Percentiles rank a stretch among this genome's conserved stretches.
phyloP scores from a whole-genome alignment of 805 yeast species.

The Saccharomycopsis selenospora region DNA sequence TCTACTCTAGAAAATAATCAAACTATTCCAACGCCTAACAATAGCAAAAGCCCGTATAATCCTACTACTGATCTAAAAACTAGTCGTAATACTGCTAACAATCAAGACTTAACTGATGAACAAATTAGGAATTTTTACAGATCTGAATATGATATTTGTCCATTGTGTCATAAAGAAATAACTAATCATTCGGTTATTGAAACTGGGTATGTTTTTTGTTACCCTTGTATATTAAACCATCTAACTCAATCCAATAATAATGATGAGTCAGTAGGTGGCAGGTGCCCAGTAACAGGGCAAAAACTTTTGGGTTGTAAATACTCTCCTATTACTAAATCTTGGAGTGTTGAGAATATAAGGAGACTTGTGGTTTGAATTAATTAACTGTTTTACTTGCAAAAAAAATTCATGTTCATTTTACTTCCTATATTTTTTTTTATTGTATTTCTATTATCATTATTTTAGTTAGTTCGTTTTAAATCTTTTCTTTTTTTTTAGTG shows the following conservation, averaged over 20 bases:
- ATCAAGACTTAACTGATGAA: not conserved
- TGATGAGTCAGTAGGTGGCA: constrained; percentile 45
- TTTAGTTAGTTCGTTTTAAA: too few relatives aligned
- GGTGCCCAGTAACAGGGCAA: constrained; percentile 80
- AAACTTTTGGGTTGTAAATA: constrained; percentile 64
- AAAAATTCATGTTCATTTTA: too few relatives aligned
- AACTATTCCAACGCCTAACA: constrained; percentile 12
- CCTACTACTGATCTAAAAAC: not conserved
- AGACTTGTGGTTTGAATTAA: too few relatives aligned
- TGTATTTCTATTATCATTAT: too few relatives aligned
- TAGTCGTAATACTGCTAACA: not conserved
- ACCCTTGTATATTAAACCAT: constrained; percentile 70
- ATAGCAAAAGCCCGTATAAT: not conserved
- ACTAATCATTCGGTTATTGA: constrained; percentile 82
- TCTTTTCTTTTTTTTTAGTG: too few relatives aligned
- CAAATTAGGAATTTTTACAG: not conserved
- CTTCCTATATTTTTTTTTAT: too few relatives aligned
- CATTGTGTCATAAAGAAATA: constrained; percentile 57
- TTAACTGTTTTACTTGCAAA: too few relatives aligned
- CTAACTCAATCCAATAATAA: constrained; percentile 42
- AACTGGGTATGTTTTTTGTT: constrained; percentile 87
- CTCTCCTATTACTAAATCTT: constrained; percentile 47
- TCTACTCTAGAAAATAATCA: constrained; percentile 7
- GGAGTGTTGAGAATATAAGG: constrained; percentile 73
- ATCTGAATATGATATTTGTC: constrained; percentile 38